Evolutionary conservation across 768 basidiomycete genomes (phyloP).

Genomic region (Auriscalpium vulgare): DNA sequence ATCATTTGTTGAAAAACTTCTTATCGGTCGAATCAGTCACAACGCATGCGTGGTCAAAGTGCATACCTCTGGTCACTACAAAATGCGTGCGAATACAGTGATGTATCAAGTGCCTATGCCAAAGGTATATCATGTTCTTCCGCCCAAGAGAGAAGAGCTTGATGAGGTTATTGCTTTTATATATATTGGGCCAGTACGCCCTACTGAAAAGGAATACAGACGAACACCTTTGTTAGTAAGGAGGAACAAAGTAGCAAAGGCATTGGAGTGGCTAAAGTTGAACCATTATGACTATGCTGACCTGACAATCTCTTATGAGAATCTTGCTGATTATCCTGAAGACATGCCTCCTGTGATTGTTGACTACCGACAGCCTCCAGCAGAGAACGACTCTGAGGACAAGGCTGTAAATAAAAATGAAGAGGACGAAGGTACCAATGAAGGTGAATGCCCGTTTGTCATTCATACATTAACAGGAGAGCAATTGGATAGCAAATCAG

Average conservation of each 20-base stretch:
- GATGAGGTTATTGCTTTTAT: constrained; percentile 24
- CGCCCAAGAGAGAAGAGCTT: constrained; percentile 25
- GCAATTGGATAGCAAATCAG: constrained; percentile 8
- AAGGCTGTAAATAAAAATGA: constrained; percentile 20
- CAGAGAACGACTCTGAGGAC: neutral
- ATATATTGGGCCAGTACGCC: constrained; percentile 22
- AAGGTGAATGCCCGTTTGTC: constrained; percentile 28
- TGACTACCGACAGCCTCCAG: neutral
- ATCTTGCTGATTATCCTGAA: constrained; percentile 13
- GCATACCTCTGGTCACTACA: constrained; percentile 7
- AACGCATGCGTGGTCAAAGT: constrained; percentile 15
- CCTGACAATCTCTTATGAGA: constrained; percentile 12
- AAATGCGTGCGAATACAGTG: constrained; percentile 29
- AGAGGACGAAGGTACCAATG: constrained; percentile 21
- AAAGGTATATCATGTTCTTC: constrained; percentile 26
- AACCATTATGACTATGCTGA: neutral
- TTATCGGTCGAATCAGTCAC: constrained; percentile 7
- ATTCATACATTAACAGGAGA: constrained; percentile 29
- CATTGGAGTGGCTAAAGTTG: neutral
- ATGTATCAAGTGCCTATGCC: constrained; percentile 24
- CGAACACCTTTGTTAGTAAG: constrained; percentile 14
- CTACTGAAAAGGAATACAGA: constrained; percentile 21
- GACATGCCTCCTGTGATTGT: constrained; percentile 17
- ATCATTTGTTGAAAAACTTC: no score
- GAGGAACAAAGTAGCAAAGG: constrained; percentile 2